Evolutionary conservation across 164 flowering plant genomes (phyloP), one percentile per base, ranked within the genome.

Genomic region (Platanus orientalis): DNA sequence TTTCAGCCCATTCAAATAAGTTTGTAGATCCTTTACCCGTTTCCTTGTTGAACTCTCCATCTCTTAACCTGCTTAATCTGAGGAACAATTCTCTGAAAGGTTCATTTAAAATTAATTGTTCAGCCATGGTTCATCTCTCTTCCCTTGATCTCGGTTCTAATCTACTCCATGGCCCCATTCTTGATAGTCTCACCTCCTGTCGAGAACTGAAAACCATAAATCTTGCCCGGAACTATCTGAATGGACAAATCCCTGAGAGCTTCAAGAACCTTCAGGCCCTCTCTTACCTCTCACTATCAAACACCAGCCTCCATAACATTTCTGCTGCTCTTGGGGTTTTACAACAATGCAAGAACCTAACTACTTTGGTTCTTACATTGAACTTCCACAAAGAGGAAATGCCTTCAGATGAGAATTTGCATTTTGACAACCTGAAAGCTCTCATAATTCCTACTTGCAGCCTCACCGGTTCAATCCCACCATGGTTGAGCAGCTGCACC

Each of bases 1-100:
- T 89, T 25, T 36, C 74, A 7, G 84, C 81, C 24, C 64, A 78
- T 39, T 76, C 89, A 0, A 89, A 86, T 63, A 24, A 28, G 0
- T 83, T 89, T 61, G 21, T 7, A 11, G 90, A 88, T 20, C 23
- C 0, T 7, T 68, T 89, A 21, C 96, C 96, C 3, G 4, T 2
- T 0, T 79, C 92, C 0, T 64, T 89, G 66, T 57, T 78, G 10
- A 85, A 77, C 64, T 86, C 83, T 0, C 74, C 75, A 0, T 60
- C 77, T 0, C 62, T 89, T n/a, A 26, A 19, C 42, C 44, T 62
- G 39, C 80, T 89, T 32, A 71, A 65, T 61, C 50, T 86, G 75
- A 77, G 86, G 61, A 84, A 84, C 67, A 89, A 89, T 67, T 81
- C 87, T 0, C 39, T 88, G 48, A 40, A 11, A 29, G 90, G 87